Conservation (phyloP, 148 eudicot species). For the Rhododendron griersonianum region DNA sequence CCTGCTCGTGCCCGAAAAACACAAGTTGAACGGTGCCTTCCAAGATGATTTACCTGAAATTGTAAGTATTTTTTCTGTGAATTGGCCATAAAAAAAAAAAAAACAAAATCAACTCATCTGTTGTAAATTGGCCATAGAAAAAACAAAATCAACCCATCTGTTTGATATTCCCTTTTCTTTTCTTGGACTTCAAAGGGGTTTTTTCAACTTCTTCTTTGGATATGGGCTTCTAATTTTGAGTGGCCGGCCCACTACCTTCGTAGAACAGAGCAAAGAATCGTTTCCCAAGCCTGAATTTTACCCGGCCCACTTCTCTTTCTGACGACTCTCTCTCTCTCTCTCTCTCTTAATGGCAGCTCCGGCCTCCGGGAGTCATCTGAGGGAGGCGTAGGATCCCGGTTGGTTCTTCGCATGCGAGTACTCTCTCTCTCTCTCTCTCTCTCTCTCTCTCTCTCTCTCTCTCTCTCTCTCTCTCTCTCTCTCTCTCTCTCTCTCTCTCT, state of each 20-base stretch:
- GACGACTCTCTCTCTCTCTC: neutral
- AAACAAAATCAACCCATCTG: neutral
- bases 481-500: neutral
- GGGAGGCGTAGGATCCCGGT: neutral
- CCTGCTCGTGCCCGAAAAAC: neutral
- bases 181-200: no score
- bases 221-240: neutral
- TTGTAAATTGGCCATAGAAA: no score
- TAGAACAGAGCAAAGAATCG: neutral
- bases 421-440: neutral
- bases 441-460: neutral
- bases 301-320: neutral
- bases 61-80: neutral
- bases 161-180: neutral
- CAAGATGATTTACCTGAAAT: neutral
- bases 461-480: neutral
- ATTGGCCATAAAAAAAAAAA: neutral
- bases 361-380: neutral
- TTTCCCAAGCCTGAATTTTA: neutral
- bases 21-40: neutral
- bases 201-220: neutral
- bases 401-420: neutral
- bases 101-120: neutral
- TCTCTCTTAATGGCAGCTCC: neutral
- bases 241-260: no score